Percentiles rank a stretch among this genome's conserved stretches.
Conservation (phyloP, 805 yeast species). For the Candida multigemmis region DNA sequence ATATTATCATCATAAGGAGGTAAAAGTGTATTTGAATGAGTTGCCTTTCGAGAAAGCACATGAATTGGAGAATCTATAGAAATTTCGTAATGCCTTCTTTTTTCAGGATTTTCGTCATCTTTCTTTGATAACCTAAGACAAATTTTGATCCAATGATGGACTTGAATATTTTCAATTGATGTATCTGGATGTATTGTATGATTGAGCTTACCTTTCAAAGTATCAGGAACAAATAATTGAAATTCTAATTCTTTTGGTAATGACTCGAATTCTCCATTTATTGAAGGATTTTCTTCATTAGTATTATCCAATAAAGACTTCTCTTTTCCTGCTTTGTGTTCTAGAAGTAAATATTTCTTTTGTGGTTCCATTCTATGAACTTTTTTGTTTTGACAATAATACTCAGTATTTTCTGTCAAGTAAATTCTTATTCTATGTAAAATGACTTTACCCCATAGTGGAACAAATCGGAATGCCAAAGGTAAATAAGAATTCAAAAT, state of each 20-base stretch:
- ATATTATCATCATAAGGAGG: slow-evolving; percentile 52
- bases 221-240: slow-evolving; percentile 76
- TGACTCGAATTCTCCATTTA: slow-evolving; percentile 38
- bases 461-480: slow-evolving; percentile 72
- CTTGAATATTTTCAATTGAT: slow-evolving; percentile 65
- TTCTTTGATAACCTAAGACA: slow-evolving; percentile 68
- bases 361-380: slow-evolving; percentile 92
- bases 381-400: slow-evolving; percentile 75
- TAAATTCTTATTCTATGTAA: slow-evolving; percentile 81
- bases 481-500: slow-evolving; percentile 81
- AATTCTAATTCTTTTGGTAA: slow-evolving; percentile 76
- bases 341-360: slow-evolving; percentile 69
- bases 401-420: slow-evolving; percentile 83
- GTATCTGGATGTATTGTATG: slow-evolving; percentile 73
- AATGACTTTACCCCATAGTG: slow-evolving; percentile 72
- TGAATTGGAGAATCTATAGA: slow-evolving; percentile 93
- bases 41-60: slow-evolving; percentile 65
- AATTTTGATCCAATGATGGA: slow-evolving; percentile 93
- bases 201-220: slow-evolving; percentile 43
- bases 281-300: slow-evolving; percentile 11
- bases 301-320: slow-evolving; percentile 38
- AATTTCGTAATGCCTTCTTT: slow-evolving; percentile 88
- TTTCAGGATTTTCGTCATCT: slow-evolving; percentile 43
- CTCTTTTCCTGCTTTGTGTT: slow-evolving; percentile 58
- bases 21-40: slow-evolving; percentile 69